A percentile compares a stretch with the other conserved stretches of the same genome.
Conservation (phyloP, 1,139 yeast species). For the Yamadazyma triangularis region DNA sequence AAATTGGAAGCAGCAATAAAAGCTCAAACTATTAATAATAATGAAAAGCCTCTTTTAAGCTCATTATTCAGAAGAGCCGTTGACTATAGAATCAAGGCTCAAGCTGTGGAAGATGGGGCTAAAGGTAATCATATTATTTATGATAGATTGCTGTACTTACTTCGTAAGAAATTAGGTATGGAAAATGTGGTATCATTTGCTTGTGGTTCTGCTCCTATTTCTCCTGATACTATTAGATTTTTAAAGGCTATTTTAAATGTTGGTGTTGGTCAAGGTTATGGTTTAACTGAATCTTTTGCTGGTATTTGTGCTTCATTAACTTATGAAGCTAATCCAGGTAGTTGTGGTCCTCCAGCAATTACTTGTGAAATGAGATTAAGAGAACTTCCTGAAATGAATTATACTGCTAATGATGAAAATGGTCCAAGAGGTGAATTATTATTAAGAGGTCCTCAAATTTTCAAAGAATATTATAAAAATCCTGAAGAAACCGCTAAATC, state of each 20-base stretch:
- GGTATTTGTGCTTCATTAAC: constrained; percentile 47
- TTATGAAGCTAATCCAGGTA: constrained; percentile 49
- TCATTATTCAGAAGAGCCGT: constrained; percentile 25
- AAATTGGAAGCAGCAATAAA: constrained; percentile 54
- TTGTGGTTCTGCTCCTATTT: constrained; percentile 75
- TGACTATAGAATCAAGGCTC: constrained; percentile 27
- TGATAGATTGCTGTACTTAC: constrained; percentile 46
- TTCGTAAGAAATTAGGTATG: constrained; percentile 56
- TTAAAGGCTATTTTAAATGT: constrained; percentile 57
- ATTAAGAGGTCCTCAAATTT: constrained; percentile 65
- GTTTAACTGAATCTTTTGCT: constrained; percentile 72
- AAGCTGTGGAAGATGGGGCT: constrained; percentile 23
- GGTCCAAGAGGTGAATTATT: constrained; percentile 54
- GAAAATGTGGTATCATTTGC: constrained; percentile 40
- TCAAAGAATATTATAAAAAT: constrained; percentile 58
- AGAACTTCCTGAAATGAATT: constrained; percentile 68
- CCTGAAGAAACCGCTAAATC: constrained; percentile 28
- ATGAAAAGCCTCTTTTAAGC: constrained; percentile 28
- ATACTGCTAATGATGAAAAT: constrained; percentile 40
- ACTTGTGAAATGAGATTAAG: constrained; percentile 55
- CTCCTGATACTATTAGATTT: constrained; percentile 55
- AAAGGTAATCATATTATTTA: constrained; percentile 32
- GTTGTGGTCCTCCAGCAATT: constrained; percentile 58
- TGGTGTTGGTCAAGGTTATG: constrained; percentile 70
- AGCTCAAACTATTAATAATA: constrained; percentile 36